These are phyloP conservation scores for Lactarius pseudohatsudake DNA, from an alignment of 768 basidiomycete species.

Conservation along the genomic window DNA sequence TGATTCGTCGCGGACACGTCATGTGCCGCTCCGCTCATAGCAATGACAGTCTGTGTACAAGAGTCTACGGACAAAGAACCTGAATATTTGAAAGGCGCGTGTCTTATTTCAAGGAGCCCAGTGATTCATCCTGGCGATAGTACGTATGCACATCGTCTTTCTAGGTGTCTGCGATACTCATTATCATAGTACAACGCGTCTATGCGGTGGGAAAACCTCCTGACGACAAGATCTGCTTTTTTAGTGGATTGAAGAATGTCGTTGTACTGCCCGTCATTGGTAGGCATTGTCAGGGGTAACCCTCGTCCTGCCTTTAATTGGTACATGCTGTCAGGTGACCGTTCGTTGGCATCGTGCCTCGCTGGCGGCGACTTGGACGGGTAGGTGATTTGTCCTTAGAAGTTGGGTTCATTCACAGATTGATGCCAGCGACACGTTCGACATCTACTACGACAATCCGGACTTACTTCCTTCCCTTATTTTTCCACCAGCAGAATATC, in stretches of 20 bases:
- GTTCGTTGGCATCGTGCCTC: constrained; percentile 67
- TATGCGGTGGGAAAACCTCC: constrained; percentile 35
- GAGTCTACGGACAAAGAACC: constrained; percentile 19
- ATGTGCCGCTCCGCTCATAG: not conserved
- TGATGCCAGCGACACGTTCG: constrained; percentile 57
- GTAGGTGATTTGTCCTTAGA: constrained; percentile 36
- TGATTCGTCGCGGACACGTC: not conserved
- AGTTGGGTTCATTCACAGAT: constrained; percentile 7
- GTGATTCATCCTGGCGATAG: constrained; percentile 40
- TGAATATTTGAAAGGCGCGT: constrained; percentile 6
- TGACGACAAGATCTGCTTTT: constrained; percentile 28
- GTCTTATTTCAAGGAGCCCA: constrained; percentile 35
- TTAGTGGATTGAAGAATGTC: constrained; percentile 32
- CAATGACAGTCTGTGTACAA: constrained; percentile 25
- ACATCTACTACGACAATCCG: constrained; percentile 51
- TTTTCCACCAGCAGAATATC: constrained; percentile 54
- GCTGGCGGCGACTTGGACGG: constrained; percentile 83
- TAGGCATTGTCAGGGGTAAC: not conserved
- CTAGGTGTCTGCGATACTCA: not conserved
- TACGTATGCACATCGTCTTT: not conserved
- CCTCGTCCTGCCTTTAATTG: not conserved
- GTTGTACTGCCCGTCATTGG: constrained; percentile 30
- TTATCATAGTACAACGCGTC: constrained; percentile 30
- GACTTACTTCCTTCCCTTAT: constrained; percentile 53
- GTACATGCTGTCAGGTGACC: constrained; percentile 41